Evolutionary conservation across 495 filamentous ascomycete genomes (phyloP).

Genomic region (Podospora tetraspora): DNA sequence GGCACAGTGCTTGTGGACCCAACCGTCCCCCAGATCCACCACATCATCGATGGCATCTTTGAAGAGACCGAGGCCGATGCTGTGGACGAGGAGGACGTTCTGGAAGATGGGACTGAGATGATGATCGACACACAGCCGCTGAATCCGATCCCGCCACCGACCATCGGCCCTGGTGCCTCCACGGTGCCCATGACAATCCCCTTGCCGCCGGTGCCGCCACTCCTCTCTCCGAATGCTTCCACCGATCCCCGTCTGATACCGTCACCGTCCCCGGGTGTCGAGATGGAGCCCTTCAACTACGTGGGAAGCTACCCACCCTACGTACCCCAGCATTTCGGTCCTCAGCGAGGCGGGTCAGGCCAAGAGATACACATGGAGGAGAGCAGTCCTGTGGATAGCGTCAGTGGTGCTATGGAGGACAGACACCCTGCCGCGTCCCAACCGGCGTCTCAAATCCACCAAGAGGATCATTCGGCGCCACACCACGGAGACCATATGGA

Average conservation of each 20-base stretch:
- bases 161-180: conserved; percentile 1
- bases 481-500: neutral
- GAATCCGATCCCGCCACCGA: neutral
- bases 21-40: conserved; percentile 12
- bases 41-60: conserved; percentile 27
- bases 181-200: conserved; percentile 1
- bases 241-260: neutral
- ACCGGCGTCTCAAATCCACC: neutral
- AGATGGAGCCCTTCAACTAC: neutral
- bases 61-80: conserved; percentile 34
- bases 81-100: conserved; percentile 38
- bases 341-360: neutral
- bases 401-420: neutral
- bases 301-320: neutral
- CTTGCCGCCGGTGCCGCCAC: conserved; percentile 10
- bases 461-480: neutral
- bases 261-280: neutral
- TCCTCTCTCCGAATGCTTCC: neutral
- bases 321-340: neutral
- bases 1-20: neutral
- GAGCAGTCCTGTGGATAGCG: neutral
- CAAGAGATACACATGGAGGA: neutral
- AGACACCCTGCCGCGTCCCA: neutral
- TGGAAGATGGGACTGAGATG: conserved; percentile 42
- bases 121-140: conserved; percentile 33